phyloP scores from a whole-genome alignment of 768 basidiomycete species.

The Nidularia sp. region DNA sequence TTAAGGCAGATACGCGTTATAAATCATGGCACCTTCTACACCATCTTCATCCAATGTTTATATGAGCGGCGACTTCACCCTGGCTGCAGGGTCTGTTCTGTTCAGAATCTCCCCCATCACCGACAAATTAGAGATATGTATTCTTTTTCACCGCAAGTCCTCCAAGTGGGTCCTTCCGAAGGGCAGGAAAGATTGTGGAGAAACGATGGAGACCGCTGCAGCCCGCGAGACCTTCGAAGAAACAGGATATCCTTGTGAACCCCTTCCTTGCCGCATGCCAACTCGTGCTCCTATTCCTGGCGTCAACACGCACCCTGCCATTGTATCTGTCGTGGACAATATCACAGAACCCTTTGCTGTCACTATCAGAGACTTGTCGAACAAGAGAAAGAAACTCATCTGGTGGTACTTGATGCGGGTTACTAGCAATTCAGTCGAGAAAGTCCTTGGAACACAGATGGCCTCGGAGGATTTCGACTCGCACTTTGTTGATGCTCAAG shows the following conservation, averaged over 20 bases:
- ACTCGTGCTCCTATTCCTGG: slow-evolving; percentile 54
- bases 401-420: slow-evolving; percentile 47
- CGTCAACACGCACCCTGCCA: slow-evolving; percentile 26
- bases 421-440: slow-evolving; percentile 22
- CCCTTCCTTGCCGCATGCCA: slow-evolving; percentile 44
- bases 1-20: too few relatives aligned
- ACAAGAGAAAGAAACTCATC: slow-evolving; percentile 36
- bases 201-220: slow-evolving; percentile 46
- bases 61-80: slow-evolving; percentile 29
- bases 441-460: slow-evolving; percentile 37
- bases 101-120: slow-evolving; percentile 18
- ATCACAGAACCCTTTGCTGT: slow-evolving; percentile 27
- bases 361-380: slow-evolving; percentile 19
- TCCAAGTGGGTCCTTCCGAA: slow-evolving; percentile 48
- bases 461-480: slow-evolving; percentile 37
- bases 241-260: slow-evolving; percentile 52
- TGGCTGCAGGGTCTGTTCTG: slow-evolving; percentile 37
- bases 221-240: slow-evolving; percentile 64
- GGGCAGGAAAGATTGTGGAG: slow-evolving; percentile 57
- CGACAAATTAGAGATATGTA: slow-evolving; percentile 29
- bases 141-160: slow-evolving; percentile 24
- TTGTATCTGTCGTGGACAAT: slow-evolving; percentile 14
- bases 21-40: background rate
- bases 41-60: slow-evolving; percentile 3
- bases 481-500: slow-evolving; percentile 27